Evolutionary conservation across 805 yeast species (phyloP).

Genomic region (Candida boidinii): DNA sequence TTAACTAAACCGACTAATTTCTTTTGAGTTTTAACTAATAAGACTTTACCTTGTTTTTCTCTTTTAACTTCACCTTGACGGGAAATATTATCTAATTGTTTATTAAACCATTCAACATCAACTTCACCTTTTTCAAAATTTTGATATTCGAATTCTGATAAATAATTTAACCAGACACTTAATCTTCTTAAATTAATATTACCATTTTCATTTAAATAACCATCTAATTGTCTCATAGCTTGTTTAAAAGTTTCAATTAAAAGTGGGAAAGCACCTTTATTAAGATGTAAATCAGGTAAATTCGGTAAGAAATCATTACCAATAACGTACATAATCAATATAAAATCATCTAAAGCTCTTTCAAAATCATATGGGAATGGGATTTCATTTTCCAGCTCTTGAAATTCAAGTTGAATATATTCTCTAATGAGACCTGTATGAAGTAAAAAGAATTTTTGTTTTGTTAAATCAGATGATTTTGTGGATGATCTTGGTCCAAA

Average conservation of each 20-base stretch:
- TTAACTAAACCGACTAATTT: slow-evolving; percentile 52
- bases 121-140: slow-evolving; percentile 78
- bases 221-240: slow-evolving; percentile 64
- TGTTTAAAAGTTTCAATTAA: slow-evolving; percentile 82
- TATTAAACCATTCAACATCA: slow-evolving; percentile 88
- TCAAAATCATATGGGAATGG: slow-evolving; percentile 77
- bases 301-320: slow-evolving; percentile 98
- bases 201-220: slow-evolving; percentile 80
- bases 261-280: slow-evolving; percentile 95
- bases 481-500: slow-evolving; percentile 50
- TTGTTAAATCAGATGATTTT: slow-evolving; percentile 43
- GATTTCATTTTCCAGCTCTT: slow-evolving; percentile 54
- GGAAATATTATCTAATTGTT: slow-evolving; percentile 72
- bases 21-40: slow-evolving; percentile 65
- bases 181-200: slow-evolving; percentile 67
- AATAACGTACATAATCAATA: slow-evolving; percentile 84
- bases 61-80: slow-evolving; percentile 64
- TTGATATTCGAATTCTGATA: slow-evolving; percentile 75
- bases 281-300: slow-evolving; percentile 85
- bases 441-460: slow-evolving; percentile 73
- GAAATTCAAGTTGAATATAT: slow-evolving; percentile 80
- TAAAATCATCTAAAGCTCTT: slow-evolving; percentile 83
- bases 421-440: slow-evolving; percentile 88
- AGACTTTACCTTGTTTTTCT: slow-evolving; percentile 53
- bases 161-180: slow-evolving; percentile 63